phyloP scores from a whole-genome alignment of 176 grass and related monocot species.

The Thalia dealbata region DNA sequence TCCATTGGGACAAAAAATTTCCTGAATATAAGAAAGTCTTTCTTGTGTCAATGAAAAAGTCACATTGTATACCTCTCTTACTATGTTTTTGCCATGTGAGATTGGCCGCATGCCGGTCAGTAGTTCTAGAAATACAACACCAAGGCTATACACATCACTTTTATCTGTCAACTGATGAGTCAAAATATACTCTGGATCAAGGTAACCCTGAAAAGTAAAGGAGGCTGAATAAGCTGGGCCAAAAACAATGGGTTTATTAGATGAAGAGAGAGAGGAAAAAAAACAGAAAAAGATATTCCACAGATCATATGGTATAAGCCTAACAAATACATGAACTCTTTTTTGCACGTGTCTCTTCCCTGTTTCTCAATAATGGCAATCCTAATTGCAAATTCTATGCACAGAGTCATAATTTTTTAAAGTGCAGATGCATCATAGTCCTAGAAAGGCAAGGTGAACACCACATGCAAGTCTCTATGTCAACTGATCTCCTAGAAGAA shows the following conservation, averaged over 20 bases:
- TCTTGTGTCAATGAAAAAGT: neutral
- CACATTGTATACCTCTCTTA: constrained; percentile 57
- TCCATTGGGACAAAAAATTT: neutral
- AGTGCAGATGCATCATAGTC: too few species aligned
- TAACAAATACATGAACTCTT: neutral
- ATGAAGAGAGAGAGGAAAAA: neutral
- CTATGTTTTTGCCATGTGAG: constrained; percentile 84
- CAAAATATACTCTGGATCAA: constrained; percentile 96
- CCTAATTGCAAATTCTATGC: too few species aligned
- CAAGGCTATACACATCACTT: constrained; percentile 86
- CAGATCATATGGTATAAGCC: neutral
- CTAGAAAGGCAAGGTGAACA: too few species aligned
- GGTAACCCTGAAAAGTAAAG: constrained; percentile 57
- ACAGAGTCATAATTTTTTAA: too few species aligned
- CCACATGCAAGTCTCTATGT: too few species aligned
- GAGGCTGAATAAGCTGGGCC: neutral
- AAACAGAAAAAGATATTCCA: neutral
- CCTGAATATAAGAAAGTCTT: neutral
- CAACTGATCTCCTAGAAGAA: too few species aligned
- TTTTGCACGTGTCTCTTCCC: neutral
- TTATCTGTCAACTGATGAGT: constrained; percentile 88
- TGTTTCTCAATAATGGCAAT: neutral
- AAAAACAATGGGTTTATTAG: neutral
- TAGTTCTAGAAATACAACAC: constrained; percentile 83
- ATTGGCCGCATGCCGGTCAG: constrained; percentile 87